Percentiles rank a stretch among this genome's conserved stretches.
Evolutionary conservation across 805 yeast genomes (phyloP).

Genomic region (Torulaspora maleeae): DNA sequence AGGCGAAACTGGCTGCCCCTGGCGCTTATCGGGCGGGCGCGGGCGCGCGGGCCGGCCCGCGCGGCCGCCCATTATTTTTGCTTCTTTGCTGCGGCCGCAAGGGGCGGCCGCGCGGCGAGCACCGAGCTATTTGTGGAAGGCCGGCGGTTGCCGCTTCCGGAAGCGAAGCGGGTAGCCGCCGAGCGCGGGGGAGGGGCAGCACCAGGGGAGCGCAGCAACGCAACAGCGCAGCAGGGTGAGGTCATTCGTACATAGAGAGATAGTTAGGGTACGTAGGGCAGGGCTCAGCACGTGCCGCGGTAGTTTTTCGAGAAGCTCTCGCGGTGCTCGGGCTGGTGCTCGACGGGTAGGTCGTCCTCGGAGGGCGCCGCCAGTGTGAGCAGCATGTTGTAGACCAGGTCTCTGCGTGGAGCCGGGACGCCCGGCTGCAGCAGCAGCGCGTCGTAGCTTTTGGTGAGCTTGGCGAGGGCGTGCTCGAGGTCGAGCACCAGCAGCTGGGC

Average conservation of each 20-base stretch:
- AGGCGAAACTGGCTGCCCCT: background rate
- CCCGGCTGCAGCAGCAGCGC: slow-evolving; percentile 7
- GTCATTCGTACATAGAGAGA: background rate
- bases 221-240: background rate
- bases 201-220: too few relatives aligned
- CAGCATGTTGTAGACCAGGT: slow-evolving; percentile 23
- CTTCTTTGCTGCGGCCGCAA: background rate
- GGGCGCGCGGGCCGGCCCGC: too few relatives aligned
- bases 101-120: background rate
- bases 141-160: background rate
- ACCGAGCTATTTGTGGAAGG: background rate
- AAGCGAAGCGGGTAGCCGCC: slow-evolving; percentile 1
- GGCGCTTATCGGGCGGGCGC: too few relatives aligned
- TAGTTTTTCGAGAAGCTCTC: slow-evolving; percentile 24
- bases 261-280: background rate
- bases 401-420: slow-evolving; percentile 10
- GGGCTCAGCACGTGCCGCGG: slow-evolving; percentile 29
- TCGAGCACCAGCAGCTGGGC: slow-evolving; percentile 34
- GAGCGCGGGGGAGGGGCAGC: background rate
- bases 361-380: slow-evolving; percentile 25
- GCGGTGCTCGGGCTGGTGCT: slow-evolving; percentile 10
- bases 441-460: slow-evolving; percentile 21
- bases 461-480: slow-evolving; percentile 20
- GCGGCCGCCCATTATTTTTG: too few relatives aligned
- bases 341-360: slow-evolving; percentile 6